Evolutionary conservation across 2,329 filamentous ascomycete species (phyloP), one percentile per base, ranked within the genome.

Genomic region (Beauveria rudraprayagi): DNA sequence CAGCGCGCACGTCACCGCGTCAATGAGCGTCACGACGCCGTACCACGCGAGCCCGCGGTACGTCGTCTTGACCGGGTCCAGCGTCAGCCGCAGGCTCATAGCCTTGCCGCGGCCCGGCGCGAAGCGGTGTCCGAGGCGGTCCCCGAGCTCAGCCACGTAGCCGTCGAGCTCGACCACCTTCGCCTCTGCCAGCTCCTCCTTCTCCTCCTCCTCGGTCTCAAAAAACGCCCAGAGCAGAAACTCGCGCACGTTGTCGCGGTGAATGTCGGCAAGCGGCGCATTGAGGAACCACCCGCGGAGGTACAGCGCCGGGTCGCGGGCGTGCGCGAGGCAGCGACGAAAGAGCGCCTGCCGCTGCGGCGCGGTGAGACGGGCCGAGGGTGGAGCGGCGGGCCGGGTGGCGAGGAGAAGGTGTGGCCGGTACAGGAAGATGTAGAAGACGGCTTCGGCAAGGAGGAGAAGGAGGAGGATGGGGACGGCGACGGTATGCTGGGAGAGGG

Each of bases 211-310:
- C 0, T 70, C 71, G 6, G 63, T 67, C 53, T 87, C 84, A 62
- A 87, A 83, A 67, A 90, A 84, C 1, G 83, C 86, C 88, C 88
- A 91, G 9, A 82, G 75, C 24, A 88, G 70, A 66, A 89, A 90
- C 63, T 88, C 84, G 65, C 78, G 80, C 57, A 90, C 72, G 66
- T 90, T 89, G n/a, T 89, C 85, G n/a, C 81, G 76, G 50, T 80
- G 77, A 60, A 91, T 83, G 40, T 87, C 83, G 19, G 75, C 70
- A 1, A 76, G 61, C 10, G 80, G 75, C 1, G 86, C 83, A 37
- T 82, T 83, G n/a, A 85, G 75, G 65, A 90, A 89, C 88, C 88
- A 91, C 63, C 78, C 77, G 54, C 74, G 77, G 47, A 91, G 65
- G 67, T 88, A 90, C 24, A 71, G 71, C 59, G 83, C 80, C 0